phyloP scores from a whole-genome alignment of 1,284 basidiomycete genomes.

The Sanghuangporus weigelae region DNA sequence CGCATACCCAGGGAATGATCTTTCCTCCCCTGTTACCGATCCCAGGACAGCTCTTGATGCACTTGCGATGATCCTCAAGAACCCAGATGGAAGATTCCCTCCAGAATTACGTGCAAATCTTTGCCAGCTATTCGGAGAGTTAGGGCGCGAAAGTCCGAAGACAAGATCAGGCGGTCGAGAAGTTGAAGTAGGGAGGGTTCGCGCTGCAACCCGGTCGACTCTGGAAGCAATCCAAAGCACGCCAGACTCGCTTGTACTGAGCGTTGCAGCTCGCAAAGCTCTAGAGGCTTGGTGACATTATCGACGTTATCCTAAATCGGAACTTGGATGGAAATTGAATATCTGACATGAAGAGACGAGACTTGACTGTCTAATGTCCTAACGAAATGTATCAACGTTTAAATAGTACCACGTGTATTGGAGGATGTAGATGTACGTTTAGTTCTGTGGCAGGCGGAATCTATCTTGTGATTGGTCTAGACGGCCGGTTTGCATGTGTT shows the following conservation, averaged over 20 bases:
- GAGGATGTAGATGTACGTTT: background rate
- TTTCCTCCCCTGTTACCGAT: slow-evolving; percentile 34
- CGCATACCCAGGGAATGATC: slow-evolving; percentile 30
- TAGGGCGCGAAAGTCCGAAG: slow-evolving; percentile 46
- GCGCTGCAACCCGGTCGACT: slow-evolving; percentile 44
- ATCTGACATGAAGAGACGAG: background rate
- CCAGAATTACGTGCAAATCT: slow-evolving; percentile 69
- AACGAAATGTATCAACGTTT: background rate
- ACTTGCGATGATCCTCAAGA: slow-evolving; percentile 51
- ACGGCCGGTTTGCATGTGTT: background rate
- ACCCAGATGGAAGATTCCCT: slow-evolving; percentile 45
- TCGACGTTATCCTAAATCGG: background rate
- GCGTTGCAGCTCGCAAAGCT: slow-evolving; percentile 19
- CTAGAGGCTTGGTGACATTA: slow-evolving; percentile 17
- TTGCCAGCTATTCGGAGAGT: slow-evolving; percentile 62
- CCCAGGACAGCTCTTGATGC: slow-evolving; percentile 58
- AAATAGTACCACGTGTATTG: background rate
- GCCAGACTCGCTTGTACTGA: slow-evolving; percentile 17
- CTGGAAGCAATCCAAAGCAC: slow-evolving; percentile 34
- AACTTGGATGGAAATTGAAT: background rate
- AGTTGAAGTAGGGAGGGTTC: slow-evolving; percentile 41
- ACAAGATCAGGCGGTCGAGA: slow-evolving; percentile 30
- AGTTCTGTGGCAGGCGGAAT: background rate
- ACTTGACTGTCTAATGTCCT: background rate
- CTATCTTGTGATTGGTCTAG: background rate